phyloP scores from a whole-genome alignment of 179 eudicot genomes.

The Sideroxylon spinosum region DNA sequence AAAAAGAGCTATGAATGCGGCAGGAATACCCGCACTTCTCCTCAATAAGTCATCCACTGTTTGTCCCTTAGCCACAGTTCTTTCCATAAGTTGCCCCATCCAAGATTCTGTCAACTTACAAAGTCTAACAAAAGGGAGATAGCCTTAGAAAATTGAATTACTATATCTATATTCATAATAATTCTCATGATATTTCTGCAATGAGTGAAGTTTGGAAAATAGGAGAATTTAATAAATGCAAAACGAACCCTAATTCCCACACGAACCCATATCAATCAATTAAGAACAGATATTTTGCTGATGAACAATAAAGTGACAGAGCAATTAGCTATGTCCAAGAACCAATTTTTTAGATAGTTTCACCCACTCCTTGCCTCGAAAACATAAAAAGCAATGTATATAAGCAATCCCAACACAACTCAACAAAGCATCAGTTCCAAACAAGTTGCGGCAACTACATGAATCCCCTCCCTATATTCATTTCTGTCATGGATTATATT shows the following conservation, averaged over 20 bases:
- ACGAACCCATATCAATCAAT: neutral
- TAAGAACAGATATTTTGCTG: neutral
- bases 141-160: constrained; percentile 24
- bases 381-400: constrained; percentile 8
- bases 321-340: neutral
- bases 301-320: neutral
- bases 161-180: neutral
- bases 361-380: neutral
- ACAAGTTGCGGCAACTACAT: no score
- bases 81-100: constrained; percentile 98
- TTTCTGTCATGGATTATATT: no score
- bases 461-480: no score
- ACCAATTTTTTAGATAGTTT: neutral
- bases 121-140: constrained; percentile 51
- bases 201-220: neutral
- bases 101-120: constrained; percentile 86
- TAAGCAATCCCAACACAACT: neutral
- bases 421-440: neutral
- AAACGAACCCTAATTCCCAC: neutral
- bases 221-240: neutral
- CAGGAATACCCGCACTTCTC: constrained; percentile 99
- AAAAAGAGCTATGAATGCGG: constrained; percentile 90
- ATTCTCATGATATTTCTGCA: constrained; percentile 5
- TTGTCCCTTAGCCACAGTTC: constrained; percentile 87
- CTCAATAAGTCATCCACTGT: constrained; percentile 93